Conservation (phyloP, 169 alveolate genomes). For the Plasmodium knowlesi region DNA sequence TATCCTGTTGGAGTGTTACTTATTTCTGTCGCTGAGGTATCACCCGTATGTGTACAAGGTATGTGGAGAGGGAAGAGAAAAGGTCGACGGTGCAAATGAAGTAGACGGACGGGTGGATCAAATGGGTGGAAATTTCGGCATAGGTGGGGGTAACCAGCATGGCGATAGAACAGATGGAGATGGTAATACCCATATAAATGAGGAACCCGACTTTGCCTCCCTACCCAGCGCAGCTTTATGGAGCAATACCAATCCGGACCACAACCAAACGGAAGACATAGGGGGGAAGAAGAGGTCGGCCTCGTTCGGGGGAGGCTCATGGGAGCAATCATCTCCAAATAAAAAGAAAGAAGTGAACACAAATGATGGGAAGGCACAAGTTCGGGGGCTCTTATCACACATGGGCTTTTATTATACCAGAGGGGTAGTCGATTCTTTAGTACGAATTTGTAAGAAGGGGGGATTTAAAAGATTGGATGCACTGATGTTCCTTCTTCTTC, state of each 20-base stretch:
- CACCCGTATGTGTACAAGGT: constrained; percentile 56
- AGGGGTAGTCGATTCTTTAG: constrained; percentile 25
- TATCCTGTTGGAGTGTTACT: constrained; percentile 5
- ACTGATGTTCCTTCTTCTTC: constrained; percentile 29
- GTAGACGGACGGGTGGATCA: background rate
- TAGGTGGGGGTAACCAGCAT: background rate
- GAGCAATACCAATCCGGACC: background rate
- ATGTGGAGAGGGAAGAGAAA: background rate
- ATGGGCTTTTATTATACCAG: constrained; percentile 48
- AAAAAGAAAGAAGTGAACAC: background rate
- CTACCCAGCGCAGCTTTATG: background rate
- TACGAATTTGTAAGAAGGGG: constrained; percentile 28
- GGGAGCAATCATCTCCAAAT: background rate
- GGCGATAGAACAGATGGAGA: background rate
- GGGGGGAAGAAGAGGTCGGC: background rate
- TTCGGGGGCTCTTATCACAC: background rate
- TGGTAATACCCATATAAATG: background rate
- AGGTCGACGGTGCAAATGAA: background rate
- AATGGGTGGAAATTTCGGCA: background rate
- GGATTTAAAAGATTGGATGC: constrained; percentile 25
- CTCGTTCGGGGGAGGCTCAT: background rate
- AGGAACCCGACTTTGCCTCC: background rate
- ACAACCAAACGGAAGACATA: background rate
- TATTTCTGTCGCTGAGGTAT: constrained; percentile 27
- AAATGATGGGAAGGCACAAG: background rate